These are phyloP conservation scores for Penicillium dipodomyicola DNA, from an alignment of 495 filamentous ascomycete species.

Conservation along the genomic window DNA sequence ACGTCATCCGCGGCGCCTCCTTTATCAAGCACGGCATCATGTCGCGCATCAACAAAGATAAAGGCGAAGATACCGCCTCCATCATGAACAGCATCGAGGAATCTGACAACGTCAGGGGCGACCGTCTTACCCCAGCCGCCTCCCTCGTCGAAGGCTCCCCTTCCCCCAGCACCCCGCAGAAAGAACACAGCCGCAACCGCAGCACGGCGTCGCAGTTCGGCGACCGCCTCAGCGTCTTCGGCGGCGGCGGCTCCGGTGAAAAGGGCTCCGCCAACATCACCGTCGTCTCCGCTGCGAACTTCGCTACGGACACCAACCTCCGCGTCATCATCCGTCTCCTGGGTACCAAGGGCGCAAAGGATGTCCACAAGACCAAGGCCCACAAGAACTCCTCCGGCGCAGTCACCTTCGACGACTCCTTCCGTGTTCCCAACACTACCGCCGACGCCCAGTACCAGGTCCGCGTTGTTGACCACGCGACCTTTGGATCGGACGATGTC, in stretches of 20 bases:
- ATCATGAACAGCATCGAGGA: constrained; percentile 30
- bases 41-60: constrained; percentile 52
- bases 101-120: constrained; percentile 34
- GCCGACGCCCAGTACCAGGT: constrained; percentile 86
- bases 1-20: constrained; percentile 82
- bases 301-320: constrained; percentile 72
- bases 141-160: constrained; percentile 38
- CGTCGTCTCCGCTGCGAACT: constrained; percentile 75
- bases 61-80: constrained; percentile 54
- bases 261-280: constrained; percentile 77
- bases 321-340: constrained; percentile 71
- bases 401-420: constrained; percentile 72
- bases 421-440: constrained; percentile 67
- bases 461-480: constrained; percentile 76
- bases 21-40: constrained; percentile 80
- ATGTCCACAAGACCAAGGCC: constrained; percentile 81
- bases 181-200: constrained; percentile 61
- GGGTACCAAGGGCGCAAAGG: constrained; percentile 64
- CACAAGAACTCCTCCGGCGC: constrained; percentile 59
- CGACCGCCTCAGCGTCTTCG: constrained; percentile 48
- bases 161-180: constrained; percentile 35
- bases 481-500: constrained; percentile 74
- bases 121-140: constrained; percentile 36
- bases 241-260: constrained; percentile 51
- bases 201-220: constrained; percentile 59